Base-by-base conservation (phyloP, 2,329 filamentous ascomycete genomes). In the Colletotrichum noveboracense region DNA sequence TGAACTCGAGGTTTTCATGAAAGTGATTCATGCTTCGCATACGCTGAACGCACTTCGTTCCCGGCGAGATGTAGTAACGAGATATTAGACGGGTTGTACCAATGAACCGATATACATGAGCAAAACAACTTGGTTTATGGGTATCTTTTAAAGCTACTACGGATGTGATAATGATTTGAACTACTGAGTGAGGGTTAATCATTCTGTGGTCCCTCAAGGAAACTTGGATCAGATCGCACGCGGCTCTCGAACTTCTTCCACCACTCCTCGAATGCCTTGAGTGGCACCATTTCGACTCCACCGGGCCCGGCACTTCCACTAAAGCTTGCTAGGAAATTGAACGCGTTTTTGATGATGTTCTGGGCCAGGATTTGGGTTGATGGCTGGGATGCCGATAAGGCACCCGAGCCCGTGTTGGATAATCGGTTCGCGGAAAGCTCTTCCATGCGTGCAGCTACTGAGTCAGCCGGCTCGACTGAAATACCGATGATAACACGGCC, bases 201-300 rank as follows among this genome's bases (percentile, higher is more conserved):
- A 21, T 48, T 48, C 32, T 77, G 76, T 62, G 85, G 84, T 80
- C 93, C 91, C 85, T 98, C 96, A 79, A 99, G 87, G 83, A 99
- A 99, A 8, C 92, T 91, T 0, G 97, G 96, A 86, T 99, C 97
- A 78, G 91, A 90, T 80, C 96, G 93, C 52, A 99, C 91, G 82
- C 93, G 93, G 76, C 92, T 91, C 87, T 99, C 96, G 86, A 99
- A 99, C 85, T 98, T 98, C 76, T 89, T 91, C 97, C 97, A 99
- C 97, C 97, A 99, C 74, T 98, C 95, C 86, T 97, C 94, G 83
- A 99, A 99, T 7, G 94, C 95, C 86, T 95, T 97, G 78, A 99
- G 86, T n/a, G 97, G 96, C 28, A 99, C 95, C 14, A 97, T 94
- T 83, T 98, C 96, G 61, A 94, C 91, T 0, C 94, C 94, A 3